A percentile compares a stretch with the other conserved stretches of the same genome.
Evolutionary conservation across 805 yeast species (phyloP).

Genomic region (Myxozyma kluyveri): DNA sequence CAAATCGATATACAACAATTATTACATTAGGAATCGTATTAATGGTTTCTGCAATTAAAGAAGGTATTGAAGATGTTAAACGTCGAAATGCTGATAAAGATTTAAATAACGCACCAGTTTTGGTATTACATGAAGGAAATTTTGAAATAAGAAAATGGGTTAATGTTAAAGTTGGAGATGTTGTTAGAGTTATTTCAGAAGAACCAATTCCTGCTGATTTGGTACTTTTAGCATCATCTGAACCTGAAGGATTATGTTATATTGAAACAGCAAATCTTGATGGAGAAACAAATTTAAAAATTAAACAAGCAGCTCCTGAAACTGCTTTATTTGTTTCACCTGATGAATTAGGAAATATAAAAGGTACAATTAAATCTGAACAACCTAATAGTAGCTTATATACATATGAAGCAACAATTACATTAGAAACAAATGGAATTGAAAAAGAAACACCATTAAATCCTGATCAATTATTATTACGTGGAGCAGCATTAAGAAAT

Average conservation of each 20-base stretch:
- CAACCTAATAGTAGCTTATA: constrained; percentile 91
- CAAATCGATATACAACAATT: constrained; percentile 91
- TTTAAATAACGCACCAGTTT: constrained; percentile 72
- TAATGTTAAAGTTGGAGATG: constrained; percentile 85
- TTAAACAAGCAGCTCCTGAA: constrained; percentile 81
- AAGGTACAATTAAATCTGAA: constrained; percentile 72
- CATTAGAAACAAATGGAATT: constrained; percentile 41
- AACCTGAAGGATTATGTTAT: constrained; percentile 96
- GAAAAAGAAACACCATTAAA: constrained; percentile 56
- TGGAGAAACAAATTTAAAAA: constrained; percentile 95
- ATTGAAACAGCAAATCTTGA: constrained; percentile 96
- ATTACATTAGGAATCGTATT: constrained; percentile 85
- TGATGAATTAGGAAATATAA: constrained; percentile 50
- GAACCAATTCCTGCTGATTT: constrained; percentile 94
- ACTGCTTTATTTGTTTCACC: constrained; percentile 73
- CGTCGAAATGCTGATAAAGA: constrained; percentile 87
- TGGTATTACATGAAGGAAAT: constrained; percentile 63
- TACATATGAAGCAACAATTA: constrained; percentile 88
- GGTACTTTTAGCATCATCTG: constrained; percentile 81
- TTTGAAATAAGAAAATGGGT: constrained; percentile 77
- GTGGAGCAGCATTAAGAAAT: constrained; percentile 95
- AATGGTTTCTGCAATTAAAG: constrained; percentile 88
- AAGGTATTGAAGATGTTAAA: constrained; percentile 83
- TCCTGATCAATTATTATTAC: constrained; percentile 85
- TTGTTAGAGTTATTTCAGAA: constrained; percentile 77